A percentile compares a stretch with the other conserved stretches of the same genome.
phyloP scores from a whole-genome alignment of 495 filamentous ascomycete species.

The Parathielavia appendiculata region DNA sequence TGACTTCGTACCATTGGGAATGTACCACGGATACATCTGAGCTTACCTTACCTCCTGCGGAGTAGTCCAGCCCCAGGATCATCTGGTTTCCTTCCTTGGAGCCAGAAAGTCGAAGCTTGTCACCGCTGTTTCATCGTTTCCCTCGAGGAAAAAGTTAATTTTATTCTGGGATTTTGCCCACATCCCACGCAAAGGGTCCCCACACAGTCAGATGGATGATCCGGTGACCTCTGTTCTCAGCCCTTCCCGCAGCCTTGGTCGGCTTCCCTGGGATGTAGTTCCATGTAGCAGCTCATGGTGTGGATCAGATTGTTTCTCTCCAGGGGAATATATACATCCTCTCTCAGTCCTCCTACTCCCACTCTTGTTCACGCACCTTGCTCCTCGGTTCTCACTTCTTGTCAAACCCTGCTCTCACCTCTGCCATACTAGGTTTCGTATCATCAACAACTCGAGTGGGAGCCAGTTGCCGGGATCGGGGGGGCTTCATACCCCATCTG shows the following conservation, averaged over 20 bases:
- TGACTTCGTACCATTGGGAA: conserved; percentile 25
- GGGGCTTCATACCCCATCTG: not conserved
- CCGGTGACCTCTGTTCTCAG: conserved; percentile 35
- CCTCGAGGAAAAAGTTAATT: conserved; percentile 19
- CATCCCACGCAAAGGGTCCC: conserved; percentile 25
- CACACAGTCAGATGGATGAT: conserved; percentile 37
- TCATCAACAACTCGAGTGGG: not conserved
- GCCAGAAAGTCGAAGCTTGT: conserved; percentile 25
- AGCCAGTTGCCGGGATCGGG: not conserved
- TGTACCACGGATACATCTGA: conserved; percentile 20
- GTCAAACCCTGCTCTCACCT: not conserved
- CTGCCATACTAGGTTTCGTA: not conserved
- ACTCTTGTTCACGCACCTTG: conserved; percentile 14
- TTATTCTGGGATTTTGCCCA: conserved; percentile 22
- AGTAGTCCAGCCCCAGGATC: conserved; percentile 25
- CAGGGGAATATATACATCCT: conserved; percentile 14
- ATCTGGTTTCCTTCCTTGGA: conserved; percentile 21
- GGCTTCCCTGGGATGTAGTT: conserved; percentile 17
- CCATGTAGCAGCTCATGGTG: conserved; percentile 14
- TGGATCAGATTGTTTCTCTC: conserved; percentile 10
- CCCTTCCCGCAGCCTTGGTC: conserved; percentile 28
- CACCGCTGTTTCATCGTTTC: conserved; percentile 36
- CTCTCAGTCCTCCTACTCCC: conserved; percentile 6
- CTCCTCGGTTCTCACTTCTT: not conserved
- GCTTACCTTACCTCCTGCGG: conserved; percentile 28